phyloP scores from a whole-genome alignment of 129 eudicot genomes.

The Pittosporum tobira region DNA sequence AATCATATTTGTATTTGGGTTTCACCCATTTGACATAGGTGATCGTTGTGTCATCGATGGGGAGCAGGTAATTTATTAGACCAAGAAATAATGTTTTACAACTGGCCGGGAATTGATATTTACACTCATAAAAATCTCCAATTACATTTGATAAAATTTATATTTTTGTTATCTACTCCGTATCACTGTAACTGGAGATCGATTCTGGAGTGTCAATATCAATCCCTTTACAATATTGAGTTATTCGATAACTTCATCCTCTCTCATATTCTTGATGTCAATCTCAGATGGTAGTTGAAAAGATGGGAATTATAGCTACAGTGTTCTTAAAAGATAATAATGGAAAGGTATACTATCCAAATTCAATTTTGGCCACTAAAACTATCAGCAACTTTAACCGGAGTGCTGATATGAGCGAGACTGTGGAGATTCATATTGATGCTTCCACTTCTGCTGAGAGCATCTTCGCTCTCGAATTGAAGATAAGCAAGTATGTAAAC shows the following conservation, averaged over 20 bases:
- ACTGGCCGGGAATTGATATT: no score
- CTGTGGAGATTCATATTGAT: slow-evolving; percentile 32
- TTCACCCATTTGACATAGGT: slow-evolving; percentile 2
- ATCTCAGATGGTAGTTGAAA: not conserved
- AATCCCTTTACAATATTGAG: not conserved
- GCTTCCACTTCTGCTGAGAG: slow-evolving; percentile 23
- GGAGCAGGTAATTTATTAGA: slow-evolving; percentile 25
- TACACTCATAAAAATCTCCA: no score
- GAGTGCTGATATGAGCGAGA: slow-evolving; percentile 30
- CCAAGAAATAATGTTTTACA: no score
- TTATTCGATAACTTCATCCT: no score
- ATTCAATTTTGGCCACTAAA: slow-evolving; percentile 24
- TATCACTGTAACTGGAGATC: no score
- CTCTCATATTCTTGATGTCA: not conserved
- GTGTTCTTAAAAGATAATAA: slow-evolving; percentile 26
- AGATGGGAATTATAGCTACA: slow-evolving; percentile 31
- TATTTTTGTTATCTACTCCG: no score
- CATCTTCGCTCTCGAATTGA: slow-evolving; percentile 21
- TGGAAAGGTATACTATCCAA: slow-evolving; percentile 25
- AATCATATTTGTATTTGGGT: slow-evolving; percentile 22
- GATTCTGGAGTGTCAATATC: no score
- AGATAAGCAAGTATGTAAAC: slow-evolving; percentile 22
- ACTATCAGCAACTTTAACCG: slow-evolving; percentile 31
- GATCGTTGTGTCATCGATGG: slow-evolving; percentile 38
- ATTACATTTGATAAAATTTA: no score